Conservation (phyloP, 2,329 filamentous ascomycete genomes). For the Simplicillium sp. region DNA sequence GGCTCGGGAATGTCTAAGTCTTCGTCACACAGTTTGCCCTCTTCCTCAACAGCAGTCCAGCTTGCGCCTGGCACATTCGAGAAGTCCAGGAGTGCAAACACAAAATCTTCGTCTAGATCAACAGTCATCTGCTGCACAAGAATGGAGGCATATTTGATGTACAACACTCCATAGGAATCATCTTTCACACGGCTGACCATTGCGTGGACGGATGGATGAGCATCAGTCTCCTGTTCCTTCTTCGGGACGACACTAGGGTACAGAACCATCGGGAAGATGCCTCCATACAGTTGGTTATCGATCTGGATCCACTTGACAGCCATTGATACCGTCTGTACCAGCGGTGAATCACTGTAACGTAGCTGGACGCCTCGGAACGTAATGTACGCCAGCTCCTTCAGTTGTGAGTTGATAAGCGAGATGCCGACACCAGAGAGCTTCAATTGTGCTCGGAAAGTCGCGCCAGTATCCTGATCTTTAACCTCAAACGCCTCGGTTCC, state of each 20-base stretch:
- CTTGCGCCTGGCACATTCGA: constrained; percentile 84
- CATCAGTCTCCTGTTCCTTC: constrained; percentile 90
- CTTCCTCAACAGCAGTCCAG: constrained; percentile 59
- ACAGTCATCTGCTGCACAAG: constrained; percentile 96
- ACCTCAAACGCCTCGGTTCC: constrained; percentile 69
- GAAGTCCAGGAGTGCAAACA: constrained; percentile 92
- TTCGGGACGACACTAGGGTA: constrained; percentile 98
- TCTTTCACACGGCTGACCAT: constrained; percentile 95
- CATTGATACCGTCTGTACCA: constrained; percentile 85
- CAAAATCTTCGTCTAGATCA: constrained; percentile 96
- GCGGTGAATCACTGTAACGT: constrained; percentile 83
- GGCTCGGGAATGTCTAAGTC: constrained; percentile 88
- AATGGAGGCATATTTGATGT: constrained; percentile 95
- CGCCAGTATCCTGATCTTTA: constrained; percentile 79
- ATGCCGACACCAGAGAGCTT: constrained; percentile 85
- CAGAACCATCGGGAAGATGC: constrained; percentile 93
- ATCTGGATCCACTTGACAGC: constrained; percentile 98
- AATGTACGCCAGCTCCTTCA: constrained; percentile 87
- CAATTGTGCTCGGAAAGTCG: constrained; percentile 82
- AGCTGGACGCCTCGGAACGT: constrained; percentile 87
- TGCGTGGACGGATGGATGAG: constrained; percentile 86
- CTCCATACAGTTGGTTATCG: constrained; percentile 96
- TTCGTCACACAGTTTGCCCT: constrained; percentile 83
- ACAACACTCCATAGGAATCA: constrained; percentile 93
- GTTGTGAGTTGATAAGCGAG: constrained; percentile 84